These are phyloP conservation scores for Penicillium sp. DNA, from an alignment of 2,329 filamentous ascomycete genomes.

Conservation along the genomic window DNA sequence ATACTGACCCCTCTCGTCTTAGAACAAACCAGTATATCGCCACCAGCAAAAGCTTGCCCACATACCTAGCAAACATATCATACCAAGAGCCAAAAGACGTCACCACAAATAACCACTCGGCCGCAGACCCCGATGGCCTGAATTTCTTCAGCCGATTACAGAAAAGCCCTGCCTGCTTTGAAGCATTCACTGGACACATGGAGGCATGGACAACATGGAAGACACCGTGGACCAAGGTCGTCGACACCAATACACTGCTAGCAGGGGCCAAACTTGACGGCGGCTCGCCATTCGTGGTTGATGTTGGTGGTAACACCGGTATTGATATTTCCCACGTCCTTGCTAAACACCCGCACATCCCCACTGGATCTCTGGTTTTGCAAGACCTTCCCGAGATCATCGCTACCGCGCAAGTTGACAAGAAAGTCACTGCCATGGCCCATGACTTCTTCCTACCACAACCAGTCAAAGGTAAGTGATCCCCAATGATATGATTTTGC, in stretches of 20 bases:
- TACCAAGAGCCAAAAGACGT: slow-evolving; percentile 37
- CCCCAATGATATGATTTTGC: background rate
- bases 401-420: slow-evolving; percentile 24
- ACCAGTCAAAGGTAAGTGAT: slow-evolving; percentile 26
- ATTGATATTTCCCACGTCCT: slow-evolving; percentile 38
- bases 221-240: slow-evolving; percentile 39
- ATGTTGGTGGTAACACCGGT: slow-evolving; percentile 44
- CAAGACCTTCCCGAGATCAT: slow-evolving; percentile 45
- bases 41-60: slow-evolving; percentile 33
- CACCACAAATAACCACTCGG: slow-evolving; percentile 26
- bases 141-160: slow-evolving; percentile 39
- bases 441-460: slow-evolving; percentile 34
- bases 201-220: slow-evolving; percentile 35
- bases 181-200: slow-evolving; percentile 41
- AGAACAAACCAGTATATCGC: slow-evolving; percentile 35
- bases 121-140: slow-evolving; percentile 20
- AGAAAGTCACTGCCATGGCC: slow-evolving; percentile 25
- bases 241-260: slow-evolving; percentile 26
- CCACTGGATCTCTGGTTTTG: slow-evolving; percentile 36
- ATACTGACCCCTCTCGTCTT: background rate
- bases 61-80: slow-evolving; percentile 34
- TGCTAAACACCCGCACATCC: slow-evolving; percentile 34
- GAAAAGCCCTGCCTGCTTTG: slow-evolving; percentile 29
- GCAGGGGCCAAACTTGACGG: slow-evolving; percentile 18
- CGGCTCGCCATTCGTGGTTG: slow-evolving; percentile 36